phyloP scores from a whole-genome alignment of 371 early-diverging fungal genomes.

The Syncephalastrum racemosum region DNA sequence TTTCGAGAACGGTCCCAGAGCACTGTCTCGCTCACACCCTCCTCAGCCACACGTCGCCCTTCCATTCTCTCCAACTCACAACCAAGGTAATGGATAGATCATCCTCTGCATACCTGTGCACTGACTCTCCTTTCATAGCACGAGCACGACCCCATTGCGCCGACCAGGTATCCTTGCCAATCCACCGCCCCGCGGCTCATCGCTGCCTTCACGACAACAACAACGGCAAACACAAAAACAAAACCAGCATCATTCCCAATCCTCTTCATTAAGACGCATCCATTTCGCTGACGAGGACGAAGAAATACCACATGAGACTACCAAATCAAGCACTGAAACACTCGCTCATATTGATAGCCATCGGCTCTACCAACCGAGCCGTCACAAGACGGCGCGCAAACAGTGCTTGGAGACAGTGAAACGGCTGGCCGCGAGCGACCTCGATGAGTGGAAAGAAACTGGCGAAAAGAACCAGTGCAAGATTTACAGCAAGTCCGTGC shows the following conservation, averaged over 20 bases:
- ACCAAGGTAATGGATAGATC: slow-evolving; percentile 6
- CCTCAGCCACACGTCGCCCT: slow-evolving; percentile 11
- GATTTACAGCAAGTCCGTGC: slow-evolving; percentile 44
- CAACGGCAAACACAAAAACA: slow-evolving; percentile 5
- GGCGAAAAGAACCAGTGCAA: slow-evolving; percentile 42
- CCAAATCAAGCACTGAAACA: no score
- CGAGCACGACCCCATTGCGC: background rate
- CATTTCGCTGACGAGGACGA: slow-evolving; percentile 18
- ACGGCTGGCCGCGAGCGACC: slow-evolving; percentile 29
- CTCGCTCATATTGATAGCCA: slow-evolving; percentile 5
- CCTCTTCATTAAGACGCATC: slow-evolving; percentile 17
- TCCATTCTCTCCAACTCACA: slow-evolving; percentile 17
- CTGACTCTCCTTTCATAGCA: background rate
- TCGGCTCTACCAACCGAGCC: slow-evolving; percentile 36
- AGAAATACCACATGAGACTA: background rate
- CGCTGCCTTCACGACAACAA: slow-evolving; percentile 14
- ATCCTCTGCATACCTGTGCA: slow-evolving; percentile 3
- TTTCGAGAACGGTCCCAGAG: slow-evolving; percentile 13
- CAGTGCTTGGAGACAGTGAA: slow-evolving; percentile 44
- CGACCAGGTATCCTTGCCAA: slow-evolving; percentile 11
- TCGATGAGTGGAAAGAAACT: slow-evolving; percentile 48
- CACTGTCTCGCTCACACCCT: slow-evolving; percentile 3
- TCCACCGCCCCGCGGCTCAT: slow-evolving; percentile 22
- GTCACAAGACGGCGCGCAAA: slow-evolving; percentile 35
- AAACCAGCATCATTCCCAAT: slow-evolving; percentile 2